A percentile compares a stretch with the other conserved stretches of the same genome.
Evolutionary conservation across 225 moss, liverwort and hornwort species (phyloP).

Genomic region (Rhytidiadelphus loreus): DNA sequence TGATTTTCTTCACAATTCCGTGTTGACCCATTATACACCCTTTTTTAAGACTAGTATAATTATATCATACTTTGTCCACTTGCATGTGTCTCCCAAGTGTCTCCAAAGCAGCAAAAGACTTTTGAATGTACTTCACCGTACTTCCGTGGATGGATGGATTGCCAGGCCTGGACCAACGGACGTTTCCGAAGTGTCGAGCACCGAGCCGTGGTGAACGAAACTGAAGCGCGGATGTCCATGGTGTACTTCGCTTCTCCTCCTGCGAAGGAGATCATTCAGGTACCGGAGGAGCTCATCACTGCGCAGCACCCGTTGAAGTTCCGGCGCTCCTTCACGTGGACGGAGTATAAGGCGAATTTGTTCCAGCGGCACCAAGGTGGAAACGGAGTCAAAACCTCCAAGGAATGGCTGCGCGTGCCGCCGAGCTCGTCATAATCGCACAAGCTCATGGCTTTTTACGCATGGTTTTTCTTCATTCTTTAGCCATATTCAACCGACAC

Average conservation of each 20-base stretch:
- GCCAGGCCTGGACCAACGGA: conserved; percentile 55
- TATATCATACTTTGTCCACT: neutral
- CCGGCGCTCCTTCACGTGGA: conserved; percentile 29
- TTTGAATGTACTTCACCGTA: neutral
- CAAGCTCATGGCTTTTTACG: too few relatives aligned
- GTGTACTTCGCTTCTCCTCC: conserved; percentile 32
- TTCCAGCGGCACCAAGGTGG: conserved; percentile 13
- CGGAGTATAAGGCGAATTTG: conserved; percentile 18
- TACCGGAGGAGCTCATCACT: conserved; percentile 11
- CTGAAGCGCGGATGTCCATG: conserved; percentile 25
- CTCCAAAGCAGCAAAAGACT: neutral
- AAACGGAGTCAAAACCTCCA: conserved; percentile 29
- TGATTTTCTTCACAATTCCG: neutral
- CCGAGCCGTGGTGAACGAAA: conserved; percentile 44
- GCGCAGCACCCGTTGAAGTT: conserved; percentile 5
- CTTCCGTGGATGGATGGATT: neutral
- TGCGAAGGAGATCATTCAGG: neutral
- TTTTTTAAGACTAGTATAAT: neutral
- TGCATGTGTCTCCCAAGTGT: neutral
- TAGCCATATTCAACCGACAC: neutral
- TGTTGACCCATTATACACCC: neutral
- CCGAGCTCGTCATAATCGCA: neutral
- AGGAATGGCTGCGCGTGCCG: conserved; percentile 14
- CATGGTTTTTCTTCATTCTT: neutral
- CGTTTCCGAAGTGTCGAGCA: conserved; percentile 38